Percentiles rank a stretch among this genome's conserved stretches.
Conservation (phyloP, 306 rosid genomes). For the Datisca glomerata region DNA sequence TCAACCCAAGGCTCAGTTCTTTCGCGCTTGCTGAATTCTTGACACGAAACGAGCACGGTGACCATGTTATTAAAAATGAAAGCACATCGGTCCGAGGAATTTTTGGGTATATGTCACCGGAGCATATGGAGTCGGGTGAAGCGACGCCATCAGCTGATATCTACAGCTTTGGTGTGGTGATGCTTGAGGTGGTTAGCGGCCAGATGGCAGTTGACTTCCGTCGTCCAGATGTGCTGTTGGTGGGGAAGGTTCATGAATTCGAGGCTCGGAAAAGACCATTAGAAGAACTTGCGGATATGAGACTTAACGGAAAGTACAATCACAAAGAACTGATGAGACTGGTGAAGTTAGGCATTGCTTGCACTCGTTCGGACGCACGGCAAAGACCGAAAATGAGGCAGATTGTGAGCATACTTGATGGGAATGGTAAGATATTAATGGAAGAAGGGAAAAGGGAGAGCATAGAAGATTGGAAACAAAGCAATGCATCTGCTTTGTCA, state of each 20-base stretch:
- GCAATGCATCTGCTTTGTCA: constrained; percentile 46
- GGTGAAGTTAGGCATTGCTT: constrained; percentile 49
- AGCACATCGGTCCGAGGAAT: constrained; percentile 58
- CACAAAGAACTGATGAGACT: constrained; percentile 49
- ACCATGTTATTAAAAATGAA: constrained; percentile 25
- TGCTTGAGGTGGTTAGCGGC: constrained; percentile 75
- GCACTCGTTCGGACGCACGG: constrained; percentile 50
- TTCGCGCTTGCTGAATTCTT: constrained; percentile 92
- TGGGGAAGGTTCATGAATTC: constrained; percentile 59
- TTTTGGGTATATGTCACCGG: constrained; percentile 90
- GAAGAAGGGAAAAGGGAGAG: constrained; percentile 29
- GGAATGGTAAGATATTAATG: constrained; percentile 42
- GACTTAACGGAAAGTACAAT: constrained; percentile 53
- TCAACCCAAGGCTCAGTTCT: constrained; percentile 66
- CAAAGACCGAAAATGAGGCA: constrained; percentile 74
- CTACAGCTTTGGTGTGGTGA: constrained; percentile 82
- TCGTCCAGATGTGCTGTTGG: constrained; percentile 74
- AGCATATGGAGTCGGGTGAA: constrained; percentile 62
- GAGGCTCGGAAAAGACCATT: constrained; percentile 37
- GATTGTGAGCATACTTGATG: constrained; percentile 67
- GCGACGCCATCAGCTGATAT: constrained; percentile 65
- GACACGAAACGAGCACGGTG: constrained; percentile 72
- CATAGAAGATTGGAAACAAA: constrained; percentile 58
- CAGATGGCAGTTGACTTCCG: constrained; percentile 81
- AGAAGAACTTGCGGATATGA: constrained; percentile 58